These are phyloP conservation scores for Salvia rosmarinus DNA, from an alignment of 257 asterid genomes.

Conservation along the genomic window DNA sequence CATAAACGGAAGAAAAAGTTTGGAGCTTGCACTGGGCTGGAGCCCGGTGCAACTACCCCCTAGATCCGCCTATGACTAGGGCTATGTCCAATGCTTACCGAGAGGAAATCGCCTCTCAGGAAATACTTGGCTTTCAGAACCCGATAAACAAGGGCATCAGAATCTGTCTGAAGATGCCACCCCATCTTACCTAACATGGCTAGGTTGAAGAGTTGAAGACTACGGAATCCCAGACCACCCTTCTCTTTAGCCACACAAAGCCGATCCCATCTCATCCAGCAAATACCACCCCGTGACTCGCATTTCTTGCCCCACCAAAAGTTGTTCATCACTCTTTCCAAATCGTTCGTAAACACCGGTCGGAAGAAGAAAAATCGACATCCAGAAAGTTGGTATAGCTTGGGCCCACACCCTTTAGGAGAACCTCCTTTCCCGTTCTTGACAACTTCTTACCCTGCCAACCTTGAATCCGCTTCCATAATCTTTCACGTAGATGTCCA, in stretches of 20 bases:
- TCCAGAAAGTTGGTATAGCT: not conserved
- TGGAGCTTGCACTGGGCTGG: no score
- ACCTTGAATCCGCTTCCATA: not conserved
- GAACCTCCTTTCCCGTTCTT: not conserved
- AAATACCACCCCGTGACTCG: rapidly evolving
- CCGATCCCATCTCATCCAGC: not conserved
- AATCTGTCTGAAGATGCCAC: not conserved
- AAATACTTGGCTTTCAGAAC: not conserved
- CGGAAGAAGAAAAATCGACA: not conserved
- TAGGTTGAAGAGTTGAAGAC: not conserved
- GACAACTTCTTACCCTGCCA: not conserved
- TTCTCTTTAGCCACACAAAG: not conserved
- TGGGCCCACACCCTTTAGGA: not conserved
- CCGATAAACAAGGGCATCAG: not conserved
- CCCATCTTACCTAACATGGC: no score
- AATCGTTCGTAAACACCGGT: not conserved
- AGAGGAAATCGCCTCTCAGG: not conserved
- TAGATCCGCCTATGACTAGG: not conserved
- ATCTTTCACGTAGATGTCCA: not conserved
- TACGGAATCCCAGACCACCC: not conserved
- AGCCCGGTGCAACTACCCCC: no score
- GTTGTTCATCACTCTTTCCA: not conserved
- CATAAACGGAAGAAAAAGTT: no score
- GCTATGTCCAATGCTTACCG: not conserved
- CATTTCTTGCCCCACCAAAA: not conserved